A percentile compares a stretch with the other conserved stretches of the same genome.
phyloP scores from a whole-genome alignment of 2,329 filamentous ascomycete genomes.

The Xylaria digitata region DNA sequence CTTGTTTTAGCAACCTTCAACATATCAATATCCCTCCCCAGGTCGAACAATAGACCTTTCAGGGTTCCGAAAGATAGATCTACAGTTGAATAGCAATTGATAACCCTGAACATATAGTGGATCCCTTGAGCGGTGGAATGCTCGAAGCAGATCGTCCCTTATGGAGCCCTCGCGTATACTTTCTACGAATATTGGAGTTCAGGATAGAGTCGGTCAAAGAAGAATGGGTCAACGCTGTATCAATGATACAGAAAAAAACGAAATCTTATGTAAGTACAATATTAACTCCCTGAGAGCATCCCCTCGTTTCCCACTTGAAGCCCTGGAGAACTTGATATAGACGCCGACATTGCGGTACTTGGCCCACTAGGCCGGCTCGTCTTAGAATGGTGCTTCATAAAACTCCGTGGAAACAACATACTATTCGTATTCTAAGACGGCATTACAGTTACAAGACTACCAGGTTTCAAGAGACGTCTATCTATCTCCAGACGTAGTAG shows the following conservation, averaged over 20 bases:
- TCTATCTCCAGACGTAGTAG: slow-evolving; percentile 23
- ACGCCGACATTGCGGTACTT: neutral
- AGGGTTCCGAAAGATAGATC: neutral
- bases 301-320: neutral
- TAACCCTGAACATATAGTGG: slow-evolving; percentile 10
- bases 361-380: neutral
- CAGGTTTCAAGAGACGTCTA: slow-evolving; percentile 26
- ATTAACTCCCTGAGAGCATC: neutral
- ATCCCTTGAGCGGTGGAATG: slow-evolving; percentile 24
- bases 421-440: neutral
- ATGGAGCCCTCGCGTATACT: slow-evolving; percentile 29
- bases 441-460: slow-evolving; percentile 27
- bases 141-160: slow-evolving; percentile 20
- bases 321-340: neutral
- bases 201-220: slow-evolving; percentile 32
- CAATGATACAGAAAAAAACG: slow-evolving; percentile 28
- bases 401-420: neutral
- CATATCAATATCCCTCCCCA: neutral
- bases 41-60: neutral
- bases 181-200: slow-evolving; percentile 26
- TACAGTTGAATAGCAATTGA: neutral
- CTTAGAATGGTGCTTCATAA: neutral
- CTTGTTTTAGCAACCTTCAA: neutral
- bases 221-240: slow-evolving; percentile 33
- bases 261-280: slow-evolving; percentile 24